phyloP scores from a whole-genome alignment of 371 early-diverging fungal genomes.

The Dinochytrium kinnereticum region DNA sequence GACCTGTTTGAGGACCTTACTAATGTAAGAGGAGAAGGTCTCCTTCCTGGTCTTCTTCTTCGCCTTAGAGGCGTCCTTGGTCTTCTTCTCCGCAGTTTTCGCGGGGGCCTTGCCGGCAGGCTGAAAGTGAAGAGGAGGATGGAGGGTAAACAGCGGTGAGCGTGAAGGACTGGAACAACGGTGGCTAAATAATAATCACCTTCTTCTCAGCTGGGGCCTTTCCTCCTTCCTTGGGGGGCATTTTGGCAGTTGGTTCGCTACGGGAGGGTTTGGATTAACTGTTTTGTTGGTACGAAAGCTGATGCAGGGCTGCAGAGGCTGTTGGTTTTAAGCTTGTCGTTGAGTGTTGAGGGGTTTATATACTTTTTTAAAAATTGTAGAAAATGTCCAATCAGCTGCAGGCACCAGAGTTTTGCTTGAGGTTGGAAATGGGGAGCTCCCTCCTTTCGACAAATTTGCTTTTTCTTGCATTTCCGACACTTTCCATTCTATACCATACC shows the following conservation, averaged over 20 bases:
- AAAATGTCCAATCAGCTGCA: too few species aligned
- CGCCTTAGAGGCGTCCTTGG: conserved; percentile 45
- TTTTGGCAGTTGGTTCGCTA: conserved; percentile 19
- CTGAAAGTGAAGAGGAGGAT: conserved; percentile 8
- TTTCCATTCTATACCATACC: too few species aligned
- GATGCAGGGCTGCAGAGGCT: too few species aligned
- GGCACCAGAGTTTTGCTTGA: too few species aligned
- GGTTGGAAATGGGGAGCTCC: too few species aligned
- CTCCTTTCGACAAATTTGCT: too few species aligned
- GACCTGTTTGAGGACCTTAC: conserved; percentile 96
- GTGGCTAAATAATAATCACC: neutral
- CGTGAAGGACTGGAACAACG: too few species aligned
- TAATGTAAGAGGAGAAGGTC: conserved; percentile 95
- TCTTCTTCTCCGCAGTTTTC: conserved; percentile 75
- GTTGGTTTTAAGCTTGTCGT: neutral
- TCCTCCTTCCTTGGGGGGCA: conserved; percentile 53
- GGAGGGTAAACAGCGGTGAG: neutral
- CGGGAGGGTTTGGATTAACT: too few species aligned
- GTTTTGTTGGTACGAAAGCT: neutral
- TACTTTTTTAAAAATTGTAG: too few species aligned
- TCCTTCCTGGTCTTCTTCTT: conserved; percentile 68
- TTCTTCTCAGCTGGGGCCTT: conserved; percentile 42
- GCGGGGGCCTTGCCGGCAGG: conserved; percentile 59
- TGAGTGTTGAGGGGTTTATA: too few species aligned
- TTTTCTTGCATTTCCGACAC: too few species aligned